Evolutionary conservation across 495 filamentous ascomycete genomes (phyloP).

Genomic region (Penicillium samsonianum): DNA sequence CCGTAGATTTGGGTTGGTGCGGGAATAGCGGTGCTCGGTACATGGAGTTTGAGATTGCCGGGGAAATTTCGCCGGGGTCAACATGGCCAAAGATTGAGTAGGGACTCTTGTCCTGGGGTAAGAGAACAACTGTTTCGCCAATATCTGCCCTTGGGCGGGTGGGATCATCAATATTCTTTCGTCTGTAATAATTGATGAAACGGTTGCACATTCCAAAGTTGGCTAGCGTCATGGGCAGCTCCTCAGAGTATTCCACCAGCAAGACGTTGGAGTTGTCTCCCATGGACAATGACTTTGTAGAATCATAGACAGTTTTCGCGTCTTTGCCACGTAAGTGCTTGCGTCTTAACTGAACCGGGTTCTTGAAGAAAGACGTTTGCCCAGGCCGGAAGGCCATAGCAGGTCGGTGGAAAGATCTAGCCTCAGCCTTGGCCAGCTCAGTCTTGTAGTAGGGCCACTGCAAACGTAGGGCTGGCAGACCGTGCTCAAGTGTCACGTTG

Average conservation of each 20-base stretch:
- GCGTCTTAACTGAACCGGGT: slow-evolving; percentile 56
- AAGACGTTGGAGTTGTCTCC: slow-evolving; percentile 85
- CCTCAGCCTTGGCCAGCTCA: slow-evolving; percentile 73
- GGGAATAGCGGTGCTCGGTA: slow-evolving; percentile 91
- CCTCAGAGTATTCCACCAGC: slow-evolving; percentile 93
- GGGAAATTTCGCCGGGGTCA: slow-evolving; percentile 82
- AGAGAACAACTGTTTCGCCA: slow-evolving; percentile 80
- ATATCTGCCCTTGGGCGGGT: slow-evolving; percentile 73
- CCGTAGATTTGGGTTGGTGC: slow-evolving; percentile 73
- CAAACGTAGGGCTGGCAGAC: slow-evolving; percentile 82
- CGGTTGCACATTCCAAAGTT: slow-evolving; percentile 97
- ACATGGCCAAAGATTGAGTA: slow-evolving; percentile 95
- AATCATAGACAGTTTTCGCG: slow-evolving; percentile 70
- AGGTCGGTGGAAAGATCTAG: slow-evolving; percentile 90
- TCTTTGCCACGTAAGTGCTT: slow-evolving; percentile 78
- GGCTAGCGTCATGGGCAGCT: slow-evolving; percentile 85
- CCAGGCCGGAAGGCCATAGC: slow-evolving; percentile 61
- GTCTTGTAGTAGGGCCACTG: slow-evolving; percentile 94
- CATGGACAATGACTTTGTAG: slow-evolving; percentile 73
- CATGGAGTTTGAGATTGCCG: slow-evolving; percentile 92
- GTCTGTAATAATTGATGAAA: slow-evolving; percentile 93
- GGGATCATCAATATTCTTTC: slow-evolving; percentile 76
- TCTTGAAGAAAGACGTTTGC: slow-evolving; percentile 56
- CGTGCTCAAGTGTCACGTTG: slow-evolving; percentile 84
- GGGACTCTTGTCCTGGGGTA: slow-evolving; percentile 91